A percentile compares a stretch with the other conserved stretches of the same genome.
These are phyloP conservation scores for Verticillium albo-atrum DNA, from an alignment of 2,329 filamentous ascomycete genomes.

Conservation along the genomic window DNA sequence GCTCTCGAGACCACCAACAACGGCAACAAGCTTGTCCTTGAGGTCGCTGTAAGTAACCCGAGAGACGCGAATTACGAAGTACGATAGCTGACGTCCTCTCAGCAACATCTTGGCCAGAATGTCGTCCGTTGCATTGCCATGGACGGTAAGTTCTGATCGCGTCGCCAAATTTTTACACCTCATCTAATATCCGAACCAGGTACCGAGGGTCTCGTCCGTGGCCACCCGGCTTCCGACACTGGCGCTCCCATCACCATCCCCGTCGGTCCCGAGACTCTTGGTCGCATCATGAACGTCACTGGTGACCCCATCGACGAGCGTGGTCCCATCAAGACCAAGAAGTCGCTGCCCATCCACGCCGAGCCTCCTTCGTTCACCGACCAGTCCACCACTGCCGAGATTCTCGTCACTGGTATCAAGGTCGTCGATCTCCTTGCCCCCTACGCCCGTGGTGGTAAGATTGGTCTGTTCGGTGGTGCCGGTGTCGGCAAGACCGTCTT, in stretches of 20 bases:
- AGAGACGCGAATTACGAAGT: background rate
- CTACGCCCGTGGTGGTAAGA: conserved; percentile 99
- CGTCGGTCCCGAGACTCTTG: conserved; percentile 88
- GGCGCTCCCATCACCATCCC: conserved; percentile 94
- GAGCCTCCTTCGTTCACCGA: conserved; percentile 90
- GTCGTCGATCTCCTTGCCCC: conserved; percentile 98
- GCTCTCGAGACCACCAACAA: conserved; percentile 88
- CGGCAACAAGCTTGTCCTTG: conserved; percentile 89
- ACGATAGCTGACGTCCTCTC: conserved; percentile 30
- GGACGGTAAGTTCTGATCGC: conserved; percentile 69
- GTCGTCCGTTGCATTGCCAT: conserved; percentile 99
- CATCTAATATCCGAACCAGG: conserved; percentile 43
- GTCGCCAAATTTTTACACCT: conserved; percentile 13
- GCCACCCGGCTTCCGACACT: conserved; percentile 78
- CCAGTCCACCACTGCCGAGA: conserved; percentile 93
- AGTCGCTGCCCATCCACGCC: conserved; percentile 86
- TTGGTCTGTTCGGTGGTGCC: conserved; percentile 99
- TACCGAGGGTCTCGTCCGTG: conserved; percentile 99
- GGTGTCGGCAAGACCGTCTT: conserved; percentile 99
- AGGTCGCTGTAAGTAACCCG: conserved; percentile 74
- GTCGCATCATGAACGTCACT: conserved; percentile 99
- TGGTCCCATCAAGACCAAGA: conserved; percentile 92
- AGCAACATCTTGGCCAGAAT: conserved; percentile 99
- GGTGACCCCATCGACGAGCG: conserved; percentile 99
- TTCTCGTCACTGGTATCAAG: conserved; percentile 99